A percentile compares a stretch with the other conserved stretches of the same genome.
Conservation (phyloP, 2,329 filamentous ascomycete species). For the Pseudogymnoascus sp. region DNA sequence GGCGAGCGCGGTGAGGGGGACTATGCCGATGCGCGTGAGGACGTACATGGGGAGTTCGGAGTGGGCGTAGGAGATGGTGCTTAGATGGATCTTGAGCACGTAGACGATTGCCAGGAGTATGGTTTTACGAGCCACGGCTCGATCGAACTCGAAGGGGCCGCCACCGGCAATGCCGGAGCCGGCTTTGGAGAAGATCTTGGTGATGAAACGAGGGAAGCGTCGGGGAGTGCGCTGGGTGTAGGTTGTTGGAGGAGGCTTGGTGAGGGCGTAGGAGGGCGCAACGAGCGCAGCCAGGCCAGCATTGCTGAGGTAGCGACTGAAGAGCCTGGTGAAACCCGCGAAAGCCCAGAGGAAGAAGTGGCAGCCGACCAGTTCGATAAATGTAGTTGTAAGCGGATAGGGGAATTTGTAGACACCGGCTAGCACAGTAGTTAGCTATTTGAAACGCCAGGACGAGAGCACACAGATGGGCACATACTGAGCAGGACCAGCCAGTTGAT, state of each 20-base stretch:
- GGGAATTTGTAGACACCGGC: slow-evolving; percentile 42
- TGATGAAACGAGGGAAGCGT: slow-evolving; percentile 19
- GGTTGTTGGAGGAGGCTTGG: slow-evolving; percentile 29
- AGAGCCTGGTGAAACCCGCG: slow-evolving; percentile 38
- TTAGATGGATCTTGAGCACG: slow-evolving; percentile 40
- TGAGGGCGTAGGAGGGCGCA: slow-evolving; percentile 29
- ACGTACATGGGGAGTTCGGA: slow-evolving; percentile 43
- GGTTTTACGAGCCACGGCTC: slow-evolving; percentile 36
- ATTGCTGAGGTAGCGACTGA: slow-evolving; percentile 31
- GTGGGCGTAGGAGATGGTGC: slow-evolving; percentile 46
- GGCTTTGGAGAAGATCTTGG: slow-evolving; percentile 22
- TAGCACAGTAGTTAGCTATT: slow-evolving; percentile 17
- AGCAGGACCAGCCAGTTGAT: slow-evolving; percentile 43
- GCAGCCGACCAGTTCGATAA: slow-evolving; percentile 41
- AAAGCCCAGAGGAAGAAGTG: slow-evolving; percentile 39
- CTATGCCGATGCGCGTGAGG: slow-evolving; percentile 41
- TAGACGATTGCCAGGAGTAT: slow-evolving; percentile 41
- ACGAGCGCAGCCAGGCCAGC: slow-evolving; percentile 33
- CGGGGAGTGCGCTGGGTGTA: slow-evolving; percentile 22
- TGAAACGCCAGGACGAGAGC: neutral
- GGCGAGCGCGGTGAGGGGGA: slow-evolving; percentile 40
- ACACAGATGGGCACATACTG: slow-evolving; percentile 27
- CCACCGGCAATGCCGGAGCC: slow-evolving; percentile 44
- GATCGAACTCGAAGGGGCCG: slow-evolving; percentile 44
- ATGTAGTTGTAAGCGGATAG: slow-evolving; percentile 42